Percentiles rank a stretch among this genome's conserved stretches.
Evolutionary conservation across 1,139 yeast species (phyloP).

Genomic region (Sugiyamaella pinicola): DNA sequence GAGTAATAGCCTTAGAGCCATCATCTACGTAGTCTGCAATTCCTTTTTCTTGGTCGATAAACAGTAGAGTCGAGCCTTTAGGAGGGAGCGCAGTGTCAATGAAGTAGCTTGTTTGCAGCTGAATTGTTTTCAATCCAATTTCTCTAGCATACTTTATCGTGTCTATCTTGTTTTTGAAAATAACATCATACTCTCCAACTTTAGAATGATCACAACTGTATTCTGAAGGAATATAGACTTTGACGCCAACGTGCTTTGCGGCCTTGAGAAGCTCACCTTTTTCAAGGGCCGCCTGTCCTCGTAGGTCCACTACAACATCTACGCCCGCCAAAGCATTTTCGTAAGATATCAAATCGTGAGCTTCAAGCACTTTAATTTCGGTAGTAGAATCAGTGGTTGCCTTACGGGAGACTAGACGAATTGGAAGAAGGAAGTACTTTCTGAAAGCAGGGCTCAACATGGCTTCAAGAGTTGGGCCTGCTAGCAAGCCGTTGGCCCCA

Average conservation of each 20-base stretch:
- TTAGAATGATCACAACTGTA: slow-evolving; percentile 53
- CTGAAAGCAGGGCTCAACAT: slow-evolving; percentile 47
- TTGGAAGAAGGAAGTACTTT: slow-evolving; percentile 49
- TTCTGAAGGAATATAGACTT: slow-evolving; percentile 63
- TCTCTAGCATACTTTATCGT: slow-evolving; percentile 49
- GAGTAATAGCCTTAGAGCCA: slow-evolving; percentile 42
- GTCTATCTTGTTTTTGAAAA: slow-evolving; percentile 40
- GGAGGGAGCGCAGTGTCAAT: slow-evolving; percentile 39
- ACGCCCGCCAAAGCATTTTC: slow-evolving; percentile 48
- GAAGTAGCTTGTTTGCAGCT: slow-evolving; percentile 51
- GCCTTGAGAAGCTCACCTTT: slow-evolving; percentile 38
- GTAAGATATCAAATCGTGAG: slow-evolving; percentile 39
- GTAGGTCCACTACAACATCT: slow-evolving; percentile 55
- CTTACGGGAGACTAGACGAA: slow-evolving; percentile 50
- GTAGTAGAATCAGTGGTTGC: slow-evolving; percentile 34
- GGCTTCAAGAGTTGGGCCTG: slow-evolving; percentile 49
- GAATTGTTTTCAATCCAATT: slow-evolving; percentile 56
- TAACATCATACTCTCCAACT: slow-evolving; percentile 31
- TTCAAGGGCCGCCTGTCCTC: slow-evolving; percentile 29
- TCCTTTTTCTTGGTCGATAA: slow-evolving; percentile 41
- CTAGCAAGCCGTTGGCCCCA: slow-evolving; percentile 54
- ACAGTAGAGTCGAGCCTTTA: slow-evolving; percentile 16
- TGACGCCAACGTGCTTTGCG: slow-evolving; percentile 48
- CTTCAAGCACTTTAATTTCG: slow-evolving; percentile 31
- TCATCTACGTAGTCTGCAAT: slow-evolving; percentile 32